Evolutionary conservation across 768 basidiomycete species (phyloP), one percentile per base, ranked within the genome.

Genomic region (Auricularia cornea): DNA sequence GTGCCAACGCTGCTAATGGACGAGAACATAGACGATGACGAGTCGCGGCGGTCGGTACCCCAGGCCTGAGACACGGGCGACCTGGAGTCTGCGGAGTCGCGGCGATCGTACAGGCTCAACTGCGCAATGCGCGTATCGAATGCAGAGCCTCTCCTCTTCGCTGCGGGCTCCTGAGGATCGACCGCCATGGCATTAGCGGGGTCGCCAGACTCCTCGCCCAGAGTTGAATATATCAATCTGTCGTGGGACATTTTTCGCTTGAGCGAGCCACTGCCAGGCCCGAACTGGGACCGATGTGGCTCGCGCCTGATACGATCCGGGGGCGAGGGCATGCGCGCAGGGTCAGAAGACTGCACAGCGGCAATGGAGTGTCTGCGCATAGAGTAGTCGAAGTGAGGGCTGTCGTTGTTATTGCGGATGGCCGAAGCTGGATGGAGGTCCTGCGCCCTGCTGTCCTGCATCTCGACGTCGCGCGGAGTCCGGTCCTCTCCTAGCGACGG

Each of bases 191-290:
- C 77, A 64, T 83, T 85, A 38, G 35, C 16, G 23, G 84, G 83
- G 54, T 86, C 77, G 40, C 88, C 89, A 59, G 86, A 85, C 67
- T 89, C 89, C 67, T 87, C 86, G 59, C 80, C 80, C 32, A 81
- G 76, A 26, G 83, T 74, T n/a, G 80, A 71, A 69, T 83, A 76
- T 29, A 72, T 73, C 60, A 76, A 76, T 62, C 83, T 80, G 78
- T 90, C 89, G 66, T 80, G 78, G 28, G 90, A 91, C 80, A 91
- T 87, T 77, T 94, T 94, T 68, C 92, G 83, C 73, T 93, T 93
- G 63, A 84, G 86, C 26, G 54, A 57, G 28, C 54, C 54, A 26
- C 44, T 48, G 54, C 30, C 54, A 57, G 26, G 28, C 14, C 28
- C 54, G 28, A n/a, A 57, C 20, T 48, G 44, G 18, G 44, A 23